Evolutionary conservation across 768 basidiomycete genomes (phyloP), one percentile per base, ranked within the genome.

Genomic region (Auricularia auricula-judae): DNA sequence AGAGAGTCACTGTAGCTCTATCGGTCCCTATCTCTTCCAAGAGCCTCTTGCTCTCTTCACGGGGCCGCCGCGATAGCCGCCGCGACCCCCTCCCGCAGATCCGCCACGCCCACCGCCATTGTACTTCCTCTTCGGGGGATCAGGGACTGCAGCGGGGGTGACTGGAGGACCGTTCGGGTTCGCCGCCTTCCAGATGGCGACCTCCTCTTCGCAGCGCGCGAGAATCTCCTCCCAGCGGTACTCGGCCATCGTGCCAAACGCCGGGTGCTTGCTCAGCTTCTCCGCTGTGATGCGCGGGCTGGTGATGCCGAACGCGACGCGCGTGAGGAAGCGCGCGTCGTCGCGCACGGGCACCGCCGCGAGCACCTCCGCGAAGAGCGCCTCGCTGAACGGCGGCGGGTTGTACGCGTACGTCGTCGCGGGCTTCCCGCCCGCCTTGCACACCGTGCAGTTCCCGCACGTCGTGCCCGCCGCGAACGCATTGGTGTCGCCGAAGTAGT

Each of bases 281-380:
- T 75, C 70, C 2, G 69, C 69, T 1, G 80, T 78, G 23, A 82
- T 72, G 1, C 81, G 74, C 2, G 79, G 79, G 21, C 78, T 80
- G 1, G 76, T 76, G 58, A 82, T 76, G 7, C 81, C 81, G 64
- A 82, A 83, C 3, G 81, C 81, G 74, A 80, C 74, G 7, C 80
- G 77, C 1, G 81, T 80, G n/a, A 82, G 72, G 36, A 81, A 72
- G 4, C 79, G 79, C 33, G 80, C 77, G 64, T 81, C 81, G 64
- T 81, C 80, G 36, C 80, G 78, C 54, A 77, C 78, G 42, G 73
- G 76, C 67, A 81, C n/a, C 11, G 75, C 76, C 14, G 67, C 67
- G 29, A 81, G 73, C 60, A 82, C 78, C 12, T 70, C 73, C 34
- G 69, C 63, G 65, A 81, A 69, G 60, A 74, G 72, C 14, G 14